Percentiles rank a stretch among this genome's conserved stretches.
These are phyloP conservation scores for Bryum argenteum DNA, from an alignment of 225 moss, liverwort and hornwort genomes.

Conservation along the genomic window DNA sequence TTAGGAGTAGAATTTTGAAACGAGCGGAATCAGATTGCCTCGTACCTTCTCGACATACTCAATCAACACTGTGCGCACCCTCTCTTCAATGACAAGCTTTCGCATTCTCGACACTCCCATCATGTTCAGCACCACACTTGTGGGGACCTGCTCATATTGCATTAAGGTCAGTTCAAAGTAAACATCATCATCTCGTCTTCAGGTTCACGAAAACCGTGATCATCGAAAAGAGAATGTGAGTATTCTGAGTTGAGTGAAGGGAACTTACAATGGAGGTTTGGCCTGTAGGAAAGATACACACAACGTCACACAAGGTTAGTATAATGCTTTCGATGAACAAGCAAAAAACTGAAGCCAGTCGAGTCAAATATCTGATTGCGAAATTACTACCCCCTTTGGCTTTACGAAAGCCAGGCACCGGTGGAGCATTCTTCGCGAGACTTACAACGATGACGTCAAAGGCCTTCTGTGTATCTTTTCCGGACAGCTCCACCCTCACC, in stretches of 20 bases:
- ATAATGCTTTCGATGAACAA: background rate
- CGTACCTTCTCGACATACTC: constrained; percentile 77
- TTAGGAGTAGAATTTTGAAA: too few species aligned
- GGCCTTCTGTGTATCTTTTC: constrained; percentile 69
- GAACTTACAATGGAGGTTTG: constrained; percentile 79
- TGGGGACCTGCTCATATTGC: constrained; percentile 56
- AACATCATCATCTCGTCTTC: too few species aligned
- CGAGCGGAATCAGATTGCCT: too few species aligned
- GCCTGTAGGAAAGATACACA: constrained; percentile 46
- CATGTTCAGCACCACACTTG: constrained; percentile 72
- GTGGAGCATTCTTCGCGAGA: constrained; percentile 77
- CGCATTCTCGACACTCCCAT: constrained; percentile 79
- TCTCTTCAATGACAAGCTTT: constrained; percentile 82
- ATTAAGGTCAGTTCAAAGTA: too few species aligned
- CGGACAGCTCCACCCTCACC: constrained; percentile 79
- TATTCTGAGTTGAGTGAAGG: background rate
- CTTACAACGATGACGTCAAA: constrained; percentile 75
- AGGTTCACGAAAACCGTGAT: background rate
- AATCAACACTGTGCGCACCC: constrained; percentile 66
- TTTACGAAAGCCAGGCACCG: constrained; percentile 82
- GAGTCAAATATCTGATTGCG: too few species aligned
- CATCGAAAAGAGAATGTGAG: background rate
- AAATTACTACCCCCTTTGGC: constrained; percentile 71
- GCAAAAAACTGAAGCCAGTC: too few species aligned
- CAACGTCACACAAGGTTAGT: constrained; percentile 31